A percentile compares a stretch with the other conserved stretches of the same genome.
phyloP scores from a whole-genome alignment of 2,329 filamentous ascomycete genomes.

The Claviceps spartinae region DNA sequence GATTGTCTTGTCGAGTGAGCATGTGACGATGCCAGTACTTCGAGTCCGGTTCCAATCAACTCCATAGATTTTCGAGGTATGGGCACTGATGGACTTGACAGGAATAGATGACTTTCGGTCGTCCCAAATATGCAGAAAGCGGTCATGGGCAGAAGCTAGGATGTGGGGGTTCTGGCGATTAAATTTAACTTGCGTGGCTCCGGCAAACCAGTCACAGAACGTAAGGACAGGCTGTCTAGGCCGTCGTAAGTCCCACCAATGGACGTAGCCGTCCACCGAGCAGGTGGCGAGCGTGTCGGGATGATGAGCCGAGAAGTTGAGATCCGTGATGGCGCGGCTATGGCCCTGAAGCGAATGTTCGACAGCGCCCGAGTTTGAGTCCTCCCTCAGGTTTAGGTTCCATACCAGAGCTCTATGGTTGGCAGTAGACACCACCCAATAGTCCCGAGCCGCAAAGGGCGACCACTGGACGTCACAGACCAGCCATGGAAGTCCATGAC shows the following conservation, averaged over 20 bases:
- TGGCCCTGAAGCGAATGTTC: slow-evolving; percentile 77
- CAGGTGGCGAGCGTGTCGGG: slow-evolving; percentile 82
- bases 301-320: slow-evolving; percentile 90
- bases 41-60: slow-evolving; percentile 83
- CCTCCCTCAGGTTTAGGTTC: slow-evolving; percentile 72
- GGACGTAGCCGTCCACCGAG: slow-evolving; percentile 83
- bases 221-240: slow-evolving; percentile 61
- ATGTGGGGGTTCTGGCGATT: slow-evolving; percentile 79
- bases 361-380: slow-evolving; percentile 56
- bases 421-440: slow-evolving; percentile 88
- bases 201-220: slow-evolving; percentile 87
- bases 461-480: slow-evolving; percentile 97
- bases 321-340: slow-evolving; percentile 81
- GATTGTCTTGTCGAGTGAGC: slow-evolving; percentile 81
- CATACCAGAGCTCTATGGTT: slow-evolving; percentile 91
- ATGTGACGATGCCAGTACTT: slow-evolving; percentile 63
- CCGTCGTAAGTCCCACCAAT: slow-evolving; percentile 77
- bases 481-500: slow-evolving; percentile 82
- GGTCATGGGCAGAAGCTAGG: slow-evolving; percentile 81
- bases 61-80: slow-evolving; percentile 88
- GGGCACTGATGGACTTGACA: slow-evolving; percentile 71
- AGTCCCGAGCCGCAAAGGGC: slow-evolving; percentile 75
- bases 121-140: slow-evolving; percentile 82
- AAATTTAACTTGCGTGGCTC: slow-evolving; percentile 91
- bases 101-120: slow-evolving; percentile 65